These are phyloP conservation scores for Cyberlindnera mississippiensis DNA, from an alignment of 805 yeast genomes.

Conservation along the genomic window DNA sequence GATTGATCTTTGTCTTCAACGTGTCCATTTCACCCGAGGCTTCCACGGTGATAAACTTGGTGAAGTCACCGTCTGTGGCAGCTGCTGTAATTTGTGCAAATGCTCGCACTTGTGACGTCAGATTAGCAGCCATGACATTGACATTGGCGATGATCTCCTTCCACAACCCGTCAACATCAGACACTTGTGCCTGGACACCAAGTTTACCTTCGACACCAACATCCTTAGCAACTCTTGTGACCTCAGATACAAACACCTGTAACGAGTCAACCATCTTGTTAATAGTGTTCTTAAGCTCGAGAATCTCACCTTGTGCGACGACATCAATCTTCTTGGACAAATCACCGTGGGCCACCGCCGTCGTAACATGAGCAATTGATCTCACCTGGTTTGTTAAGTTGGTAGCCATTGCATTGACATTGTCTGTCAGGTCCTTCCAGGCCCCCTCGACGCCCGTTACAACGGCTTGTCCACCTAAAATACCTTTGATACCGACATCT, in stretches of 20 bases:
- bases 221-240: constrained; percentile 85
- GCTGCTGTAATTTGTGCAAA: constrained; percentile 93
- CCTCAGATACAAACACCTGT: constrained; percentile 84
- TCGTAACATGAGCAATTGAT: constrained; percentile 89
- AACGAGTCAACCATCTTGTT: constrained; percentile 91
- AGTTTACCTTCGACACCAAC: constrained; percentile 91
- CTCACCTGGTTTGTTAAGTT: constrained; percentile 88
- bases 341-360: constrained; percentile 92
- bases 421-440: constrained; percentile 88
- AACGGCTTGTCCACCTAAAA: constrained; percentile 87
- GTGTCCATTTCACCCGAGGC: constrained; percentile 85
- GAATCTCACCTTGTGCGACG: constrained; percentile 86
- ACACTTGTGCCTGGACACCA: constrained; percentile 89
- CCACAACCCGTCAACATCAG: constrained; percentile 90
- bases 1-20: constrained; percentile 53
- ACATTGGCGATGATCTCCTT: constrained; percentile 88
- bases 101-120: constrained; percentile 89
- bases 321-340: constrained; percentile 85
- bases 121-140: constrained; percentile 87
- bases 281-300: constrained; percentile 80
- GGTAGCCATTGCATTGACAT: constrained; percentile 91
- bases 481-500: constrained; percentile 92
- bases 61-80: constrained; percentile 91
- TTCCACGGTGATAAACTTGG: constrained; percentile 85
- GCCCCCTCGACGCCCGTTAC: constrained; percentile 87